Evolutionary conservation across 1,139 yeast species (phyloP).

Genomic region (Chernovozyma aurita): DNA sequence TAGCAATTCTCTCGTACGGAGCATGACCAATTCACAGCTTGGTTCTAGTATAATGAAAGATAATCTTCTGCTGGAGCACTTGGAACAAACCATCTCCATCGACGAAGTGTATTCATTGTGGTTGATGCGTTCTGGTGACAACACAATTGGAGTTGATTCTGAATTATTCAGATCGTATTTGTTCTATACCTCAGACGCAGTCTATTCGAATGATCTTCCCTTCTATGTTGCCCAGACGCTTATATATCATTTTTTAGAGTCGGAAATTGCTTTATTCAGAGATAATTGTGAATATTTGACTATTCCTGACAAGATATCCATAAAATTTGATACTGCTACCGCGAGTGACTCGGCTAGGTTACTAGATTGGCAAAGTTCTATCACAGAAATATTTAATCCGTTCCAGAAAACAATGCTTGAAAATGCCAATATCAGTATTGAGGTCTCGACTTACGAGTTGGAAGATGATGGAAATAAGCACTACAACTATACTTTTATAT

Average conservation of each 20-base stretch:
- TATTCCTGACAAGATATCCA: background rate
- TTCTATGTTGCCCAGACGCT: slow-evolving; percentile 33
- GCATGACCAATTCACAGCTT: slow-evolving; percentile 4
- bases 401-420: slow-evolving; percentile 1
- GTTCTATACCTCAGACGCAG: slow-evolving; percentile 22
- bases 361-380: slow-evolving; percentile 1
- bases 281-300: slow-evolving; percentile 3
- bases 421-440: background rate
- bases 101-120: slow-evolving; percentile 21
- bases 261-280: slow-evolving; percentile 14
- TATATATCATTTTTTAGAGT: slow-evolving; percentile 23
- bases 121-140: slow-evolving; percentile 23
- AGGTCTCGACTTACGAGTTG: background rate
- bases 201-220: slow-evolving; percentile 41
- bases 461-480: background rate
- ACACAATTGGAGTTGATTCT: slow-evolving; percentile 35
- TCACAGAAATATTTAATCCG: slow-evolving; percentile 1
- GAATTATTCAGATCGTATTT: slow-evolving; percentile 37
- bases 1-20: background rate
- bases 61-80: slow-evolving; percentile 8
- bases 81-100: background rate
- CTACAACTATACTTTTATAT: background rate
- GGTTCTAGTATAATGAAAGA: slow-evolving; percentile 13
- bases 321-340: background rate
- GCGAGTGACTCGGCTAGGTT: background rate